Evolutionary conservation across 176 grass and related monocot genomes (phyloP).

Genomic region (Rhynchospora pubera): DNA sequence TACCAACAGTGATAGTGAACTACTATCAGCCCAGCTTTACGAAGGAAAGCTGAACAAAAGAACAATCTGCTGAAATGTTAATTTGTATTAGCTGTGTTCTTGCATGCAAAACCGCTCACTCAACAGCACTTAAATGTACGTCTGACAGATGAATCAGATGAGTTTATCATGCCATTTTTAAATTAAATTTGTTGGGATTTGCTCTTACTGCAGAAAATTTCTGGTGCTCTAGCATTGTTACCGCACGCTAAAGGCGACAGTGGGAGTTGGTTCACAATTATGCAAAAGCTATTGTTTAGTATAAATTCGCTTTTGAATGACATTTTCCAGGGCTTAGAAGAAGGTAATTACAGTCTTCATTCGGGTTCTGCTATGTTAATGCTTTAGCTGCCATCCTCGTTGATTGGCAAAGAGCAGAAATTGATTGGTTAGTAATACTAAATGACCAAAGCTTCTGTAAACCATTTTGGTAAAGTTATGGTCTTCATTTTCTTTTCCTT

Average conservation of each 20-base stretch:
- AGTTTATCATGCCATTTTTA: background rate
- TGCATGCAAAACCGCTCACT: background rate
- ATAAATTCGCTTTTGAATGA: slow-evolving; percentile 71
- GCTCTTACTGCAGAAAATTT: slow-evolving; percentile 42
- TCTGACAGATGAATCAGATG: background rate
- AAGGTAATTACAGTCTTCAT: slow-evolving; percentile 32
- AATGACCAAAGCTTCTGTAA: too few relatives aligned
- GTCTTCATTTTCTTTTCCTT: too few relatives aligned
- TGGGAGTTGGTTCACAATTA: slow-evolving; percentile 65
- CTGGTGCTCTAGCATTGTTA: slow-evolving; percentile 52
- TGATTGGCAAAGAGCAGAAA: background rate
- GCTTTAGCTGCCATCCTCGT: background rate
- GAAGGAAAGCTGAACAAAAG: too few relatives aligned
- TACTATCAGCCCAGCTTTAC: background rate
- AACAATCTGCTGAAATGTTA: too few relatives aligned
- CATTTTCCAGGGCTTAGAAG: slow-evolving; percentile 71
- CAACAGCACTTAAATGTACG: background rate
- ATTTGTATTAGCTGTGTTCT: too few relatives aligned
- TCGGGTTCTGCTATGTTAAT: background rate
- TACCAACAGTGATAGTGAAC: background rate
- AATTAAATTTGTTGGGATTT: background rate
- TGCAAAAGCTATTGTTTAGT: slow-evolving; percentile 62
- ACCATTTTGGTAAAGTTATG: background rate
- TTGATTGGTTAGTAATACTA: background rate
- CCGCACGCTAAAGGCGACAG: slow-evolving; percentile 56